A percentile compares a stretch with the other conserved stretches of the same genome.
These are phyloP conservation scores for Creolimax fragrantissima DNA, from an alignment of 78 protist species.

Conservation along the genomic window DNA sequence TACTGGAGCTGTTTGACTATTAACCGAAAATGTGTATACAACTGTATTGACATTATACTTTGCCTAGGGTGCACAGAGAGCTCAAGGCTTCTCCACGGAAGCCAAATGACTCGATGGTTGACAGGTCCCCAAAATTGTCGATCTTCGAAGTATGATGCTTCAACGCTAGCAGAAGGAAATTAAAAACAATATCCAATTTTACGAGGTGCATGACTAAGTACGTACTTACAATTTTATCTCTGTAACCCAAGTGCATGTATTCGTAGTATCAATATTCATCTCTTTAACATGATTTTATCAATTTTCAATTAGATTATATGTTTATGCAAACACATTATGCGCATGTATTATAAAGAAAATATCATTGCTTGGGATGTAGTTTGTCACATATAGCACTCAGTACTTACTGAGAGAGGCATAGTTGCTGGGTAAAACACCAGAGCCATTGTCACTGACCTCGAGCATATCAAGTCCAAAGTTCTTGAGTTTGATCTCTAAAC, in stretches of 20 bases:
- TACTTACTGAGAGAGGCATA: slow-evolving; percentile 19
- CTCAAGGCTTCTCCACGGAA: slow-evolving; percentile 92
- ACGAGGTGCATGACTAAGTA: background rate
- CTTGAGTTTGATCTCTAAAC: slow-evolving; percentile 1
- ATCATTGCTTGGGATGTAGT: too few species aligned
- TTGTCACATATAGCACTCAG: too few species aligned
- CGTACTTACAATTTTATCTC: background rate
- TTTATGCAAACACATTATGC: too few species aligned
- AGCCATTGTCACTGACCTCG: slow-evolving; percentile 77
- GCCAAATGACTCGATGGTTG: slow-evolving; percentile 59
- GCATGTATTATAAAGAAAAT: too few species aligned
- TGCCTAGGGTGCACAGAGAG: slow-evolving; percentile 64
- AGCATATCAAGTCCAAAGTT: slow-evolving; percentile 36
- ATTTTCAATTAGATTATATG: too few species aligned
- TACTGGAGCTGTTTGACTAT: background rate
- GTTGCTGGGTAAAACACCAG: slow-evolving; percentile 50
- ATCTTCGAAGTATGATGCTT: slow-evolving; percentile 79
- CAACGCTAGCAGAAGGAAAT: slow-evolving; percentile 4
- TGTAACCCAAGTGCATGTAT: background rate
- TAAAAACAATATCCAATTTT: background rate
- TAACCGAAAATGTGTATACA: background rate
- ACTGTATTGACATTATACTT: slow-evolving; percentile 1
- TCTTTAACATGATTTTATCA: too few species aligned
- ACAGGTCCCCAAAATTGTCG: slow-evolving; percentile 54
- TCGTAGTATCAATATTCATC: background rate